Conservation (phyloP, 208 protist genomes). For the Leishmania amazonensis region DNA sequence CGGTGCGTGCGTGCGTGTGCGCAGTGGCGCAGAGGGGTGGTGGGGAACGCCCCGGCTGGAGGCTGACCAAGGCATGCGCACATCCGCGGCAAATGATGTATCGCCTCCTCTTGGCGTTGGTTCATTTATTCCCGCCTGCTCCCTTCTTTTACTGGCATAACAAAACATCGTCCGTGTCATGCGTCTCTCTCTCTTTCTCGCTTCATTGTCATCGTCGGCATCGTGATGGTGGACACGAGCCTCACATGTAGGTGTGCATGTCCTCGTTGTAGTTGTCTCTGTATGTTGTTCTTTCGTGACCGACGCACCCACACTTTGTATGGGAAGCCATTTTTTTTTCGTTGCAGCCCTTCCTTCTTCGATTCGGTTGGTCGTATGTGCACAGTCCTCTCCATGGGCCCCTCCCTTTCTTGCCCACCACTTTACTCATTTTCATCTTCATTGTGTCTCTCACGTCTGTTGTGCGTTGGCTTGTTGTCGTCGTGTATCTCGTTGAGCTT, state of each 20-base stretch:
- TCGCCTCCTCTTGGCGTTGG: background rate
- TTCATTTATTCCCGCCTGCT: background rate
- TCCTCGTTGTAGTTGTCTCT: background rate
- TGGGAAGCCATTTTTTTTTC: background rate
- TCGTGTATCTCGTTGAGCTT: background rate
- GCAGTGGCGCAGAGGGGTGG: background rate
- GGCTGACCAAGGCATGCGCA: background rate
- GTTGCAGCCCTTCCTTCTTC: background rate
- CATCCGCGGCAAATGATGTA: background rate
- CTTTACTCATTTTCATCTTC: background rate
- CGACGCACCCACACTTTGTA: background rate
- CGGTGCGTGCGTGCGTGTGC: background rate
- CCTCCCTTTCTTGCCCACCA: too few species aligned
- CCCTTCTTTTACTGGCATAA: background rate
- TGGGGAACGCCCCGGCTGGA: background rate
- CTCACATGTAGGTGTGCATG: background rate
- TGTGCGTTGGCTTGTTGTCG: background rate
- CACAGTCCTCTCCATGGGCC: background rate
- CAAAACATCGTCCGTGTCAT: background rate
- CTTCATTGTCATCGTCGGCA: background rate
- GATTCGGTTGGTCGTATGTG: background rate
- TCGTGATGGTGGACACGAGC: background rate
- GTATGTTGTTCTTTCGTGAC: background rate
- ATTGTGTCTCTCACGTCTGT: background rate
- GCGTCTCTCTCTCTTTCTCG: background rate